phyloP scores from a whole-genome alignment of 176 grass and related monocot genomes.

The Cenchrus purpureus region DNA sequence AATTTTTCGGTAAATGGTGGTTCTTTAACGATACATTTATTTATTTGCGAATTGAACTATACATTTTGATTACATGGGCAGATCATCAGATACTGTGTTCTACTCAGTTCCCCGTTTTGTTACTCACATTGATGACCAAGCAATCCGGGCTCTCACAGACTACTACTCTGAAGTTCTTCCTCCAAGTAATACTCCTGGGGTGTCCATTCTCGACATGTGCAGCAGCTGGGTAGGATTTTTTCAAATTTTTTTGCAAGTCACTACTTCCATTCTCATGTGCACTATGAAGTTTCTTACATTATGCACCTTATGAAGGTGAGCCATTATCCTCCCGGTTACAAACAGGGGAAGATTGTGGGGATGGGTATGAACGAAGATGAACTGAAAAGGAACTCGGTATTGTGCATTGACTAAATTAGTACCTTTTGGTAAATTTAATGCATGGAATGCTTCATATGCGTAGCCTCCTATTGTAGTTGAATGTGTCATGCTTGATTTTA shows the following conservation, averaged over 20 bases:
- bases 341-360: slow-evolving; percentile 81
- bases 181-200: slow-evolving; percentile 69
- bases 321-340: slow-evolving; percentile 87
- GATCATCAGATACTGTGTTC: slow-evolving; percentile 74
- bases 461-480: not conserved
- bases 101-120: slow-evolving; percentile 94
- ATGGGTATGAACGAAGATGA: slow-evolving; percentile 99
- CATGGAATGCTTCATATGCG: not conserved
- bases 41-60: not conserved
- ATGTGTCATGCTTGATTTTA: not conserved
- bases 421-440: slow-evolving; percentile 5
- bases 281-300: slow-evolving; percentile 25
- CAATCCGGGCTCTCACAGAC: slow-evolving; percentile 78
- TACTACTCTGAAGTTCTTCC: slow-evolving; percentile 93
- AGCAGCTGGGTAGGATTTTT: slow-evolving; percentile 88
- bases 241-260: not conserved
- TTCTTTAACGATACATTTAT: not conserved
- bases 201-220: slow-evolving; percentile 83
- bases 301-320: slow-evolving; percentile 69
- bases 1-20: not conserved
- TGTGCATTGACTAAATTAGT: slow-evolving; percentile 11
- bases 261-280: not conserved
- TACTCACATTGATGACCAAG: slow-evolving; percentile 88
- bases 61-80: slow-evolving; percentile 42
- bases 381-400: slow-evolving; percentile 83